These are phyloP conservation scores for Leucaena leucocephala DNA, from an alignment of 306 rosid genomes.

Conservation along the genomic window DNA sequence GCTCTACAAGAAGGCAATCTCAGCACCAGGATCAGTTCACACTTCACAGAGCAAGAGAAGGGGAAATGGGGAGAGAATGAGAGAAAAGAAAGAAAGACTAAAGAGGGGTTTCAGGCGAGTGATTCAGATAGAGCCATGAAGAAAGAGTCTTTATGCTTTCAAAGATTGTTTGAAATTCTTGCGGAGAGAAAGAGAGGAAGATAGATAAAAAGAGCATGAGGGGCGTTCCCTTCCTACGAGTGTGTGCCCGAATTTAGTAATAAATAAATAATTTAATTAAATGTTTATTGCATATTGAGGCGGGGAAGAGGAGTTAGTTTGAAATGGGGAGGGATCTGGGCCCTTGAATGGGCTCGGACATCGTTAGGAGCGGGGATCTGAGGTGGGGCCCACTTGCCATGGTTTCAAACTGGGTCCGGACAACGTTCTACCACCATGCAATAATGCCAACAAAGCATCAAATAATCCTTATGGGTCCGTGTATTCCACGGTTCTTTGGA, in stretches of 20 bases:
- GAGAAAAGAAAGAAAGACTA: not conserved
- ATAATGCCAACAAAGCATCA: not conserved
- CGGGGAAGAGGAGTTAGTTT: slow-evolving; percentile 69
- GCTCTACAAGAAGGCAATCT: not conserved
- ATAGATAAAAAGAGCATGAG: not conserved
- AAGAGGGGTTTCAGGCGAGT: slow-evolving; percentile 31
- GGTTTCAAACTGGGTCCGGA: slow-evolving; percentile 20
- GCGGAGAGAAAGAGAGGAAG: not conserved
- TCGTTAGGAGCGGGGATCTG: slow-evolving; percentile 68
- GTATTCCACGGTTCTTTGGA: not conserved
- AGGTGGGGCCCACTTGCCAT: slow-evolving; percentile 49
- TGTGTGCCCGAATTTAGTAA: slow-evolving; percentile 44
- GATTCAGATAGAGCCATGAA: slow-evolving; percentile 18
- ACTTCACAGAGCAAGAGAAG: not conserved
- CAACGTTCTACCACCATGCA: not conserved
- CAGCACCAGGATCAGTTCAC: not conserved
- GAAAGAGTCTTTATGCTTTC: slow-evolving; percentile 25
- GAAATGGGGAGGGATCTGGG: slow-evolving; percentile 52
- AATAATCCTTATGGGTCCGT: not conserved
- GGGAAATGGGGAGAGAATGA: not conserved
- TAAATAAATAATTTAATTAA: slow-evolving; percentile 31
- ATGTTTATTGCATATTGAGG: slow-evolving; percentile 42
- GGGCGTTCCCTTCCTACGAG: slow-evolving; percentile 1
- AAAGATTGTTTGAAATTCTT: slow-evolving; percentile 1
- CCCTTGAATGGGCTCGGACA: slow-evolving; percentile 57